Evolutionary conservation across 1,284 basidiomycete genomes (phyloP).

Genomic region (Ustilago loliicola): DNA sequence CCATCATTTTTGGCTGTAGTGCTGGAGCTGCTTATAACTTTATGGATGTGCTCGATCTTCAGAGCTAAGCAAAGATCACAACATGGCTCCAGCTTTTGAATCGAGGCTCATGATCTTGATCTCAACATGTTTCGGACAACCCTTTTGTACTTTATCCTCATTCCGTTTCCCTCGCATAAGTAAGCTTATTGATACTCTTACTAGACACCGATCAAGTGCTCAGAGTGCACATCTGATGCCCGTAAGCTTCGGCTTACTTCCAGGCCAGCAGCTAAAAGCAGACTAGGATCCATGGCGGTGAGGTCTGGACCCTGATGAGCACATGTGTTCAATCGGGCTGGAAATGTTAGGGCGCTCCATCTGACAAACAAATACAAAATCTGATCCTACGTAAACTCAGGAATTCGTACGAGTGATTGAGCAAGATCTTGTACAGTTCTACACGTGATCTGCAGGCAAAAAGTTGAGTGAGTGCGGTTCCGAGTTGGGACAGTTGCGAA

Average conservation of each 20-base stretch:
- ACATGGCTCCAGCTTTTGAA: neutral
- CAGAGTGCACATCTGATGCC: neutral
- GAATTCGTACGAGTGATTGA: neutral
- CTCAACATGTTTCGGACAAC: neutral
- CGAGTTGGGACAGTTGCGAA: too few species aligned
- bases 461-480: neutral
- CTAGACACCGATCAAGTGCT: neutral
- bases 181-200: neutral
- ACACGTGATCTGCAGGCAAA: neutral
- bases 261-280: neutral
- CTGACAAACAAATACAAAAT: neutral
- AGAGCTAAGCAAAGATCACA: neutral
- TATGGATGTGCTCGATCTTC: neutral
- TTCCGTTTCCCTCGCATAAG: neutral
- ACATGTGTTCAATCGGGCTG: neutral
- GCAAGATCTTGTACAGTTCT: neutral
- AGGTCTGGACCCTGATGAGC: neutral
- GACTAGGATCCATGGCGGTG: neutral
- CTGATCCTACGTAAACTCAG: neutral
- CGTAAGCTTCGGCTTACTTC: neutral
- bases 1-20: conserved; percentile 9
- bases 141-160: neutral
- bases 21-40: conserved; percentile 11
- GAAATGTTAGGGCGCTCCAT: neutral
- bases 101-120: neutral